Percentiles rank a stretch among this genome's conserved stretches.
Evolutionary conservation across 345 rosid species (phyloP).

Genomic region (Eucalyptus cloeziana): DNA sequence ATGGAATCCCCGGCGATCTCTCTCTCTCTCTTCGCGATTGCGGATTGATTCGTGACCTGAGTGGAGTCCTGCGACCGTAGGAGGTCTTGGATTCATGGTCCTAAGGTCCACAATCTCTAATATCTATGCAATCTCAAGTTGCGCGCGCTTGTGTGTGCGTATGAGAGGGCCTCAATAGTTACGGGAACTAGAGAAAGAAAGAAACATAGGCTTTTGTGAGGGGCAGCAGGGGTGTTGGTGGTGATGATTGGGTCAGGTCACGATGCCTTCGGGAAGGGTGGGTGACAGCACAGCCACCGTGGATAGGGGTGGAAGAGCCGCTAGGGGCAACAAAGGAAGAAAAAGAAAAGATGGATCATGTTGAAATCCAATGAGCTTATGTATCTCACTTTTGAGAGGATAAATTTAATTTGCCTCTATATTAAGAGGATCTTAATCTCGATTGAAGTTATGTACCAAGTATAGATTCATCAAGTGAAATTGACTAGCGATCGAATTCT

Average conservation of each 20-base stretch:
- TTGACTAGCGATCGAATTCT: background rate
- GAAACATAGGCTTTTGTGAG: background rate
- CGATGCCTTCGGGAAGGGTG: background rate
- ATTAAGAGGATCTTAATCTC: background rate
- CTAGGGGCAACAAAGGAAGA: background rate
- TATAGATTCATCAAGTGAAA: background rate
- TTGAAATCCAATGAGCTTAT: background rate
- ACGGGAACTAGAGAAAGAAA: background rate
- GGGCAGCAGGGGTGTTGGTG: fast-evolving
- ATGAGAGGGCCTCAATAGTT: background rate
- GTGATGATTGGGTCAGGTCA: background rate
- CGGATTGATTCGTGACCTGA: background rate
- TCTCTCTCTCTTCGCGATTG: background rate
- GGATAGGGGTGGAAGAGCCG: background rate
- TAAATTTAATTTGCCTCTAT: background rate
- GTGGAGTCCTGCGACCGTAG: background rate
- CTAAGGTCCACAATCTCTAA: background rate
- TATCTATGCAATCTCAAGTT: background rate
- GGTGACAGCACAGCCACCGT: background rate
- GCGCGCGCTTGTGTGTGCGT: fast-evolving
- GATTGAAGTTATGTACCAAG: background rate
- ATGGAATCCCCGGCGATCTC: background rate
- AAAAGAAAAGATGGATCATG: background rate
- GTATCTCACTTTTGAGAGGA: background rate
- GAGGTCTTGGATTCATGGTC: background rate